phyloP scores from a whole-genome alignment of 345 rosid genomes.

The Brassica incana region DNA sequence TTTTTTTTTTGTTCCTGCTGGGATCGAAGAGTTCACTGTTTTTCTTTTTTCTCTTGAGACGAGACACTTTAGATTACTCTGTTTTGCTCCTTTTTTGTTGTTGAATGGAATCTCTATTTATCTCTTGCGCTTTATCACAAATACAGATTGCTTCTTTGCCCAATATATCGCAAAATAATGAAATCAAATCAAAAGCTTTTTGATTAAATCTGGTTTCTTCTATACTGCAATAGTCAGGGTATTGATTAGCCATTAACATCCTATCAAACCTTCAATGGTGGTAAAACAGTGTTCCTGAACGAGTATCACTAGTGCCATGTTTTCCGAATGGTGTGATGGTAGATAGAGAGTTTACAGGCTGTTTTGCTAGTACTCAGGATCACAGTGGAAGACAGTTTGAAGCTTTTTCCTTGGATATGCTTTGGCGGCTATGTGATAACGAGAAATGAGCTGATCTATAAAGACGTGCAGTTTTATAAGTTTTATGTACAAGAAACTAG shows the following conservation, averaged over 20 bases:
- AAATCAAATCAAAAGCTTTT: neutral
- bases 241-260: neutral
- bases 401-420: no score
- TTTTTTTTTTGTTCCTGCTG: constrained; percentile 16
- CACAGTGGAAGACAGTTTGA: no score
- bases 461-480: no score
- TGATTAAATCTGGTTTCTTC: neutral
- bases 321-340: neutral
- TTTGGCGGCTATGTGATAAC: no score
- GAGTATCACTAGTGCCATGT: neutral
- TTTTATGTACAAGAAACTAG: no score
- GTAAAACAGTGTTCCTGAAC: neutral
- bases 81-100: constrained; percentile 26
- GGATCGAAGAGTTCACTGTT: constrained; percentile 26
- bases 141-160: neutral
- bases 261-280: neutral
- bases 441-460: no score
- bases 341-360: neutral
- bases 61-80: constrained; percentile 28
- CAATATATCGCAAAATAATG: neutral
- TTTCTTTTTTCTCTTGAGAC: constrained; percentile 20
- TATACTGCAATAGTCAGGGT: neutral
- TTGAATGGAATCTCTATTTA: constrained; percentile 21
- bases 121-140: neutral
- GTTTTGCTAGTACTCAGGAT: neutral